Conservation (phyloP, 208 protist species). For the Trichomonas vaginalis region DNA sequence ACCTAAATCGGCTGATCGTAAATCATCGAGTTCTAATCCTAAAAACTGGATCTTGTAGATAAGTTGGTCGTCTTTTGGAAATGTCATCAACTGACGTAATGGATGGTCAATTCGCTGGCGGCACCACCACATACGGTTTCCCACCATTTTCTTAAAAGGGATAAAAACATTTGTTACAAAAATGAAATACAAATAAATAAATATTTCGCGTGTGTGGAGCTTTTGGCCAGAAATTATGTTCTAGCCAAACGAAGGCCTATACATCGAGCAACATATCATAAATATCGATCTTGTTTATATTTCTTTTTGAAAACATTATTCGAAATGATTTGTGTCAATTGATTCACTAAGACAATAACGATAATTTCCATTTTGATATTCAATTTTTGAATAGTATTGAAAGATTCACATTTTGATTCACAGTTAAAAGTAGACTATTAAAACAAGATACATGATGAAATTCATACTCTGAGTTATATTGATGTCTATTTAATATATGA, state of each 20-base stretch:
- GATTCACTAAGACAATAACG: too few species aligned
- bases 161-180: neutral
- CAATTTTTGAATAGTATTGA: too few species aligned
- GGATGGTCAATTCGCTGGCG: neutral
- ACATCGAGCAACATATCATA: neutral
- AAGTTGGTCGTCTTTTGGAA: neutral
- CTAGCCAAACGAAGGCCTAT: conserved; percentile 78
- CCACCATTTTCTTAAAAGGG: neutral
- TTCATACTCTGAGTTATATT: too few species aligned
- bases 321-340: neutral
- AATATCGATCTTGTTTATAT: neutral
- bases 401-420: too few species aligned
- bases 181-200: conserved; percentile 70
- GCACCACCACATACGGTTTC: neutral
- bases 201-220: conserved; percentile 68
- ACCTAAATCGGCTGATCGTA: neutral
- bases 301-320: neutral
- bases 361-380: too few species aligned
- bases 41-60: neutral
- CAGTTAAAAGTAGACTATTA: too few species aligned
- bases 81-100: neutral
- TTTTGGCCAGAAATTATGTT: conserved; percentile 51
- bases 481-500: too few species aligned
- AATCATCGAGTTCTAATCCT: neutral
- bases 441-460: too few species aligned